These are phyloP conservation scores for Helicostylum pulchrum DNA, from an alignment of 192 early-diverging fungal species.

Conservation along the genomic window DNA sequence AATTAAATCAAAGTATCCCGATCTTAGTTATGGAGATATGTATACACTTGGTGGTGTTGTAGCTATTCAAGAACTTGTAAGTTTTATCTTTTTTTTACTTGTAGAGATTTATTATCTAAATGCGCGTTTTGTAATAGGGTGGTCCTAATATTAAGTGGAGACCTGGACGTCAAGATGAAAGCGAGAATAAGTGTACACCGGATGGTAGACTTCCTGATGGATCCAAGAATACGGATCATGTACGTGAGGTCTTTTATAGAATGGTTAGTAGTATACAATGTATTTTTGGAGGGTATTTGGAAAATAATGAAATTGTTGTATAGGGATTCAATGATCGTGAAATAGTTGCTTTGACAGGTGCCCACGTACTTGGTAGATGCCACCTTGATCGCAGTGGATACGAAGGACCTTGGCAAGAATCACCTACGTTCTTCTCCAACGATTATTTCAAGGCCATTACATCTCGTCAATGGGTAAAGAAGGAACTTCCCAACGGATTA, in stretches of 20 bases:
- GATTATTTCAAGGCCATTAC: constrained; percentile 80
- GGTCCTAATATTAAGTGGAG: constrained; percentile 76
- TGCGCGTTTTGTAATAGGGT: constrained; percentile 39
- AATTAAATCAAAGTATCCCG: constrained; percentile 78
- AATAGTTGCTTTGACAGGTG: constrained; percentile 79
- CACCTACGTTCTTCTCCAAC: constrained; percentile 89
- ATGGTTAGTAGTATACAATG: constrained; percentile 46
- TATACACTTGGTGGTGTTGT: constrained; percentile 77
- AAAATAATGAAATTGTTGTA: not conserved
- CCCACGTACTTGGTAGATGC: constrained; percentile 76
- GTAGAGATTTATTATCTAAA: not conserved
- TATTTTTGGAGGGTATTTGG: not conserved
- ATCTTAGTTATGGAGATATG: constrained; percentile 82
- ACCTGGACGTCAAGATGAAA: constrained; percentile 59
- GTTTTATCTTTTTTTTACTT: not conserved
- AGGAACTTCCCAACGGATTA: constrained; percentile 65
- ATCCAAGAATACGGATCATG: constrained; percentile 57
- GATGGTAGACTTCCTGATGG: constrained; percentile 82
- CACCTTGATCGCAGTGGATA: constrained; percentile 73
- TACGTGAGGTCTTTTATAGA: constrained; percentile 77
- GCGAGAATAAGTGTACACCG: constrained; percentile 50
- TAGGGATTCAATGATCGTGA: constrained; percentile 67
- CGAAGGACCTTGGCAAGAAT: constrained; percentile 86
- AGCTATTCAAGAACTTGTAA: constrained; percentile 68
- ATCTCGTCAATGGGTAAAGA: constrained; percentile 76